Evolutionary conservation across 306 rosid species (phyloP).

Genomic region (Vigna hirtella): DNA sequence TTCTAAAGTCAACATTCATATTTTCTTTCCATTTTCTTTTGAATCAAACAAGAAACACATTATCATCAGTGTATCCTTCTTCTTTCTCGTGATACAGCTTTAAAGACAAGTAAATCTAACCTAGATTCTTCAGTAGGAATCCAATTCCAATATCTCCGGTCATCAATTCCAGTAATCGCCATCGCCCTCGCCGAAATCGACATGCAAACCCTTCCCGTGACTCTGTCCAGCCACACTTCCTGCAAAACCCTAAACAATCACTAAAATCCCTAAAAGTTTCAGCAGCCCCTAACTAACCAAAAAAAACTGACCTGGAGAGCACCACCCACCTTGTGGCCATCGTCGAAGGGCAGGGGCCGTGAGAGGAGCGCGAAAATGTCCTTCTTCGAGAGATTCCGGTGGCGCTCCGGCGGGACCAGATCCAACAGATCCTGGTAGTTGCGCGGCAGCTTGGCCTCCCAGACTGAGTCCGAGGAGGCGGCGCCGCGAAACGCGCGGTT

Average conservation of each 20-base stretch:
- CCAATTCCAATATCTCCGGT: conserved; percentile 94
- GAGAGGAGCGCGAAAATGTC: conserved; percentile 77
- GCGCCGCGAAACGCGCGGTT: conserved; percentile 89
- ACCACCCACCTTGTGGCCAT: conserved; percentile 65
- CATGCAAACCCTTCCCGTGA: conserved; percentile 70
- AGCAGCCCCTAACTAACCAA: conserved; percentile 5
- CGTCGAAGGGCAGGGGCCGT: conserved; percentile 66
- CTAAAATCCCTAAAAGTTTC: conserved; percentile 43
- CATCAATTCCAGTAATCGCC: conserved; percentile 88
- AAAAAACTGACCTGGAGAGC: background rate
- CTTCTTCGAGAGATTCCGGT: conserved; percentile 66
- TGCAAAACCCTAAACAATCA: conserved; percentile 35
- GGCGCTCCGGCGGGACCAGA: conserved; percentile 64
- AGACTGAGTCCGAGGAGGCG: conserved; percentile 84
- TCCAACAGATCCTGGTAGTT: conserved; percentile 77
- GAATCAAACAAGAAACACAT: background rate
- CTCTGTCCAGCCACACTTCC: conserved; percentile 87
- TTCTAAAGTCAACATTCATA: background rate
- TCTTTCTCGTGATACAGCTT: background rate
- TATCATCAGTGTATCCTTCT: background rate
- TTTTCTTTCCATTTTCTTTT: background rate
- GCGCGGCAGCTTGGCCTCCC: conserved; percentile 82
- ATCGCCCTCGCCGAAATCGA: conserved; percentile 76
- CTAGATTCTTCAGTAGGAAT: conserved; percentile 92
- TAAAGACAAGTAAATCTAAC: conserved; percentile 44